These are phyloP conservation scores for Tirmania nivea DNA, from an alignment of 495 filamentous ascomycete genomes.

Conservation along the genomic window DNA sequence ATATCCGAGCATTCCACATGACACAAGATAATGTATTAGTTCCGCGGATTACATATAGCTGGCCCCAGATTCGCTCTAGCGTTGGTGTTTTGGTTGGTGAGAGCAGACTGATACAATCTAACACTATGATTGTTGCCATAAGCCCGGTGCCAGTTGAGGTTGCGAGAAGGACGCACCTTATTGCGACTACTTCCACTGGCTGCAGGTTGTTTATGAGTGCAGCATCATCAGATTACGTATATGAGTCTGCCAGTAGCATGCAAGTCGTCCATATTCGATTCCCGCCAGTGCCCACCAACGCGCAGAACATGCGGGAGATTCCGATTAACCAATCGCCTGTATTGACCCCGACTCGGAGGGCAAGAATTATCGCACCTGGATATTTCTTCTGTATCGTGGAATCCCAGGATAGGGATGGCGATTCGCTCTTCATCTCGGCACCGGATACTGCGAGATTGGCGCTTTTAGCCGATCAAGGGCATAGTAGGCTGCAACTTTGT, in stretches of 20 bases:
- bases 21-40: conserved; percentile 30
- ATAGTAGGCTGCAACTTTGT: conserved; percentile 24
- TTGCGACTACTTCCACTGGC: conserved; percentile 75
- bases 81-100: conserved; percentile 62
- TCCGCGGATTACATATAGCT: conserved; percentile 34
- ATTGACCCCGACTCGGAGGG: conserved; percentile 15
- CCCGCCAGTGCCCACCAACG: conserved; percentile 37
- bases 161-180: conserved; percentile 62
- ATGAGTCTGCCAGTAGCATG: conserved; percentile 68
- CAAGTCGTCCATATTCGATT: conserved; percentile 89
- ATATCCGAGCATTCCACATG: conserved; percentile 74
- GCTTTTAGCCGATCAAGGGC: conserved; percentile 29
- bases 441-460: conserved; percentile 69
- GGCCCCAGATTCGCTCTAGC: conserved; percentile 34
- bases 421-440: conserved; percentile 61
- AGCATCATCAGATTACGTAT: conserved; percentile 46
- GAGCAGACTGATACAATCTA: conserved; percentile 42
- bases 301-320: background rate
- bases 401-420: conserved; percentile 25
- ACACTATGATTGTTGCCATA: conserved; percentile 55
- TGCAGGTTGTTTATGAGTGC: conserved; percentile 84
- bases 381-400: conserved; percentile 57
- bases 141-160: conserved; percentile 63
- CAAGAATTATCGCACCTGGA: conserved; percentile 39
- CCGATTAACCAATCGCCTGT: conserved; percentile 15